A percentile compares a stretch with the other conserved stretches of the same genome.
phyloP scores from a whole-genome alignment of 345 rosid genomes.

The Alliaria petiolata region DNA sequence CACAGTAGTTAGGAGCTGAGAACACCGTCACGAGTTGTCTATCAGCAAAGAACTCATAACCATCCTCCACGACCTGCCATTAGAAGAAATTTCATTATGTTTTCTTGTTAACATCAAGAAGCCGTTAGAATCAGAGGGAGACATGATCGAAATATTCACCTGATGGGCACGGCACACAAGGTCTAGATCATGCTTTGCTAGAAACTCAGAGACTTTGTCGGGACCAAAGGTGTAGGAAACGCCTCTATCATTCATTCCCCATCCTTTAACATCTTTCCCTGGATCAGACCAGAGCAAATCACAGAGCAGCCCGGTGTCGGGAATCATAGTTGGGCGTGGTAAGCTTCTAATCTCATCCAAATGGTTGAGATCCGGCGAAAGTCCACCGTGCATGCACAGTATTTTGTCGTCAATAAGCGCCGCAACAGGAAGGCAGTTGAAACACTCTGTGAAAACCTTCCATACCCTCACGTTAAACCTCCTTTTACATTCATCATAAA shows the following conservation, averaged over 20 bases:
- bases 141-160: constrained; percentile 39
- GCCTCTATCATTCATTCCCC: constrained; percentile 98
- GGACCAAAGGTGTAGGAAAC: constrained; percentile 91
- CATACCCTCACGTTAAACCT: constrained; percentile 91
- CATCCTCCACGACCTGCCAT: constrained; percentile 92
- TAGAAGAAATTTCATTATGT: background rate
- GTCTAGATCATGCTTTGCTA: constrained; percentile 72
- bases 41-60: constrained; percentile 95
- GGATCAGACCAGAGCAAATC: constrained; percentile 99
- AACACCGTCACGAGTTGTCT: constrained; percentile 91
- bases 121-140: background rate
- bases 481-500: constrained; percentile 91
- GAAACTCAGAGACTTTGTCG: constrained; percentile 76
- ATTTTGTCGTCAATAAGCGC: constrained; percentile 90
- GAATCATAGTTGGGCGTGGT: constrained; percentile 67
- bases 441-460: constrained; percentile 87
- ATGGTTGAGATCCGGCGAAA: constrained; percentile 76
- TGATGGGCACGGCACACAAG: constrained; percentile 98
- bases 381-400: constrained; percentile 97
- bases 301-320: constrained; percentile 81
- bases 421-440: constrained; percentile 90
- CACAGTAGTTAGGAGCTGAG: constrained; percentile 95
- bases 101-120: background rate
- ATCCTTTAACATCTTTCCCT: constrained; percentile 76
- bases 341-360: constrained; percentile 78